Conservation (phyloP, 768 basidiomycete genomes). For the Boletus sp. region DNA sequence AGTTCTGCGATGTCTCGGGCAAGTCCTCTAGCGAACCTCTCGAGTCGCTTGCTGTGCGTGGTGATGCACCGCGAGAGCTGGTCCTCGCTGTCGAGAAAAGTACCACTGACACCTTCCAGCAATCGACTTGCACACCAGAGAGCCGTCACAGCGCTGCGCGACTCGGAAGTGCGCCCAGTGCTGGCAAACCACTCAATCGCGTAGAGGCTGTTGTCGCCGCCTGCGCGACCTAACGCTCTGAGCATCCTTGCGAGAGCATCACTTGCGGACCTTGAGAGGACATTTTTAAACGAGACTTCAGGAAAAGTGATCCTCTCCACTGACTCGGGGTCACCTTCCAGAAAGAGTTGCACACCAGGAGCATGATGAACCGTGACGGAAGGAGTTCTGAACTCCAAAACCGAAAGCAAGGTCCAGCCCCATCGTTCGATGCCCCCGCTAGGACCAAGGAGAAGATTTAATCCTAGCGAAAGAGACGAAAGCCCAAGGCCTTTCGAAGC, state of each 20-base stretch:
- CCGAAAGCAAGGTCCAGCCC: conserved; percentile 83
- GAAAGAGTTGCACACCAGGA: conserved; percentile 51
- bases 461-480: conserved; percentile 45
- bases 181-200: conserved; percentile 81
- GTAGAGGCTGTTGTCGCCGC: conserved; percentile 65
- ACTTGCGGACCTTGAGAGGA: conserved; percentile 49
- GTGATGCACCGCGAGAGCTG: conserved; percentile 1
- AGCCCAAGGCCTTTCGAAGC: conserved; percentile 24
- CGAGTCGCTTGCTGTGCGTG: conserved; percentile 45
- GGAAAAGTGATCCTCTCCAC: conserved; percentile 49
- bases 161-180: conserved; percentile 44
- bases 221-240: conserved; percentile 62
- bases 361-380: conserved; percentile 44
- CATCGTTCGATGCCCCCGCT: conserved; percentile 85
- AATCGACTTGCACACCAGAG: conserved; percentile 82
- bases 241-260: conserved; percentile 69
- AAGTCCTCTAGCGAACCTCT: conserved; percentile 62
- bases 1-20: conserved; percentile 63
- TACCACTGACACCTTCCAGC: conserved; percentile 63
- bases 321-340: conserved; percentile 47
- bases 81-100: conserved; percentile 38
- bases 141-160: conserved; percentile 56
- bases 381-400: conserved; percentile 71
- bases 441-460: conserved; percentile 72
- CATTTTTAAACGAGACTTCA: conserved; percentile 51